Evolutionary conservation across 2,329 filamentous ascomycete genomes (phyloP).

Genomic region (Penicillium sp.): DNA sequence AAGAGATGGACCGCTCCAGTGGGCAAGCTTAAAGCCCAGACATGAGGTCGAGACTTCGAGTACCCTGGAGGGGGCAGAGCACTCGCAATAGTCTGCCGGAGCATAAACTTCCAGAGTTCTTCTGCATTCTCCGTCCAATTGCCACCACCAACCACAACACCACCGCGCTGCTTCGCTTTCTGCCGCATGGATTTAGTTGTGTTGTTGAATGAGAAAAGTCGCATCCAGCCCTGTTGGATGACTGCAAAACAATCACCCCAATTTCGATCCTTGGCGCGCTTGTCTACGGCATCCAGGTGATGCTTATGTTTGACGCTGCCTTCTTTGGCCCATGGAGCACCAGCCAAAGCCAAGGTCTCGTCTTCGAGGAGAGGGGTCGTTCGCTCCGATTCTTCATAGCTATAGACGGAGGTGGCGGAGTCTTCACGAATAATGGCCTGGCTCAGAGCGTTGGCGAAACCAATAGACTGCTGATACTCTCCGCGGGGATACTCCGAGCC

Average conservation of each 20-base stretch:
- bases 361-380: slow-evolving; percentile 76
- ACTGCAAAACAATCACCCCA: slow-evolving; percentile 97
- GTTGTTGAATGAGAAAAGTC: slow-evolving; percentile 88
- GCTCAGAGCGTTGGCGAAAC: slow-evolving; percentile 93
- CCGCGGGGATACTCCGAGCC: slow-evolving; percentile 71
- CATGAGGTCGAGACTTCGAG: slow-evolving; percentile 83
- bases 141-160: slow-evolving; percentile 81
- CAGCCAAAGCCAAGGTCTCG: slow-evolving; percentile 84
- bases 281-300: slow-evolving; percentile 85
- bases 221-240: slow-evolving; percentile 90
- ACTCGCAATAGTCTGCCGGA: slow-evolving; percentile 89
- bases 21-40: slow-evolving; percentile 90
- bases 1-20: slow-evolving; percentile 97
- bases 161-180: slow-evolving; percentile 60
- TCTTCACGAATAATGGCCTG: slow-evolving; percentile 92
- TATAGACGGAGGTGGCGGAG: slow-evolving; percentile 52
- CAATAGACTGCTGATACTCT: slow-evolving; percentile 94
- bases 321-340: slow-evolving; percentile 98
- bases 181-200: slow-evolving; percentile 67
- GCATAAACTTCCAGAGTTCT: slow-evolving; percentile 79
- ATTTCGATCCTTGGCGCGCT: slow-evolving; percentile 88
- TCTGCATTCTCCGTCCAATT: slow-evolving; percentile 99
- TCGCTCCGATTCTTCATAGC: slow-evolving; percentile 61
- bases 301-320: slow-evolving; percentile 96
- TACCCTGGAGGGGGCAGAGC: slow-evolving; percentile 88